Percentiles rank a stretch among this genome's conserved stretches.
Conservation (phyloP, 2,329 filamentous ascomycete genomes). For the Aspergillus floridensis region DNA sequence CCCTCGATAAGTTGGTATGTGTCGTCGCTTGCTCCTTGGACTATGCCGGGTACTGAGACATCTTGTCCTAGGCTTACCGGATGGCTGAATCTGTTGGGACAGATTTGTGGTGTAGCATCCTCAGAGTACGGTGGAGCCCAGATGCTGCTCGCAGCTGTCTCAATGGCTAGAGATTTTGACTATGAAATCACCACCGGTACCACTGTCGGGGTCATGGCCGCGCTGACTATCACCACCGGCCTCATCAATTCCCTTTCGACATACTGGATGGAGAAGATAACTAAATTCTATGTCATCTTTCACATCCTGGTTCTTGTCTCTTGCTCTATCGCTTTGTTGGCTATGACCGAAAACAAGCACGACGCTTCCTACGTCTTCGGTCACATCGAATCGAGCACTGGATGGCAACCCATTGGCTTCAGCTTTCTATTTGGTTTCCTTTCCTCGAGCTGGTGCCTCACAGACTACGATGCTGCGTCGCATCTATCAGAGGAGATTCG, state of each 20-base stretch:
- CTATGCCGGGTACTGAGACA: too few relatives aligned
- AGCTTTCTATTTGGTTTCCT: conserved; percentile 3
- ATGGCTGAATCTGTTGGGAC: not conserved
- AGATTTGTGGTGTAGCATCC: conserved; percentile 2
- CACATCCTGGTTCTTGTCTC: not conserved
- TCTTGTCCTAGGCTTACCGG: not conserved
- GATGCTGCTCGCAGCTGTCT: conserved; percentile 4
- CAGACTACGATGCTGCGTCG: not conserved
- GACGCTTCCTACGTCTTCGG: conserved; percentile 5
- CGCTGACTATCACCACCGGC: not conserved
- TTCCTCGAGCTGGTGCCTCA: conserved; percentile 2
- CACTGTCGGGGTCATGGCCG: conserved; percentile 3
- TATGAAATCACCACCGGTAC: conserved; percentile 6
- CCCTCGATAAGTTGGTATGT: conserved; percentile 3
- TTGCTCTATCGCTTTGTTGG: conserved; percentile 1
- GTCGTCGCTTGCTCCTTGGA: too few relatives aligned
- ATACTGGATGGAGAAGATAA: conserved; percentile 6
- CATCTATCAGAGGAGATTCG: conserved; percentile 3
- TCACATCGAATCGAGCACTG: not conserved
- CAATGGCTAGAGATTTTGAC: not conserved
- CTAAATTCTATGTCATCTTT: conserved; percentile 6
- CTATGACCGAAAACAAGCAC: conserved; percentile 1
- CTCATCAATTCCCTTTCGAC: conserved; percentile 2
- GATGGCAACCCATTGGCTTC: conserved; percentile 3
- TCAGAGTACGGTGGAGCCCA: conserved; percentile 5